Evolutionary conservation across 192 early-diverging fungal genomes (phyloP).

Genomic region (Coemansia sp.): DNA sequence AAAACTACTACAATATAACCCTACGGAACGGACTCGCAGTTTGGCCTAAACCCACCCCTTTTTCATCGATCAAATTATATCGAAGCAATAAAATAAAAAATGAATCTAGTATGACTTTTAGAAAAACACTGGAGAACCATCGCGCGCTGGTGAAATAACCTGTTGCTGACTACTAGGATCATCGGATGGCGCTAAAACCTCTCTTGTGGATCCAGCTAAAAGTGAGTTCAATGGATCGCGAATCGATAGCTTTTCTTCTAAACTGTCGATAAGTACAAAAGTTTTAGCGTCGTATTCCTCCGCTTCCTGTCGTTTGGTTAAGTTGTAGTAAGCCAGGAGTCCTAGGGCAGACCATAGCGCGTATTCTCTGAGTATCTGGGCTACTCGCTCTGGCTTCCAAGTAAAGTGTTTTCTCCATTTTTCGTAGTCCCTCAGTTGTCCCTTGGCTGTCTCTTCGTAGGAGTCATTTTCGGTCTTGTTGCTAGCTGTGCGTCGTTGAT

Average conservation of each 20-base stretch:
- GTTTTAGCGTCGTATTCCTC: constrained; percentile 38
- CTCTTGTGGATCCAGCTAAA: constrained; percentile 21
- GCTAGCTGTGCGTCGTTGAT: not conserved
- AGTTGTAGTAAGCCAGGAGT: constrained; percentile 39
- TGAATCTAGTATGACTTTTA: not conserved
- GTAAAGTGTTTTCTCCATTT: constrained; percentile 48
- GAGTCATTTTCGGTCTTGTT: constrained; percentile 1
- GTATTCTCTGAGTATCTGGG: constrained; percentile 31
- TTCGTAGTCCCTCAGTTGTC: constrained; percentile 39
- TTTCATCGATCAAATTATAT: not conserved
- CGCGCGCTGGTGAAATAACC: not conserved
- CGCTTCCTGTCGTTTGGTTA: constrained; percentile 32
- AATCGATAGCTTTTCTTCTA: constrained; percentile 24
- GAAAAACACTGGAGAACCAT: not conserved
- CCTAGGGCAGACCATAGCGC: constrained; percentile 40
- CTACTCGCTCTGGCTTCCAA: constrained; percentile 26
- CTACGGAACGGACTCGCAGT: constrained; percentile 20
- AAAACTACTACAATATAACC: constrained; percentile 95
- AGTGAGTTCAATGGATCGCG: constrained; percentile 30
- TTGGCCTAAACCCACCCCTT: not conserved
- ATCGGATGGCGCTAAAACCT: not conserved
- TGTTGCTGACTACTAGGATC: not conserved
- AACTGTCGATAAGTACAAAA: constrained; percentile 39
- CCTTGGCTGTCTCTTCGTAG: constrained; percentile 37
- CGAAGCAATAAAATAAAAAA: not conserved